Base-by-base conservation (phyloP, 2,329 filamentous ascomycete genomes). In the Ascochyta fabae region DNA sequence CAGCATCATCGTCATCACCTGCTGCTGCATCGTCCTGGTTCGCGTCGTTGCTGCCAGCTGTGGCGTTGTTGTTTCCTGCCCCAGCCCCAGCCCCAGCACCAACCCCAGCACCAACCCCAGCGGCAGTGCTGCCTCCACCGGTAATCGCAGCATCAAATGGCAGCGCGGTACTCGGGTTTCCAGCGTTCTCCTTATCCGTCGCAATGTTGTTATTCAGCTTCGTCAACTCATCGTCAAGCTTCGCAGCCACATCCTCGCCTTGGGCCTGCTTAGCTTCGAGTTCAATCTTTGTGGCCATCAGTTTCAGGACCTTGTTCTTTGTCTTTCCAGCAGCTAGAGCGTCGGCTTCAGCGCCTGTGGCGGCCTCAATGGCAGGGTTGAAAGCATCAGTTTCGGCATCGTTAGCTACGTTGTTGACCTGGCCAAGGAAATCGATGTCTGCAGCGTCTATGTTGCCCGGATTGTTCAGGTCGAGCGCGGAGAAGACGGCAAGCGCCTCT, bases 271-370 rank as follows among this genome's bases (percentile, higher is more conserved):
- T 71, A 48, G 84, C 82, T 71, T 82, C 73, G 36, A 85, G 75
- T 41, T 75, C 75, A 53, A 84, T 65, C 3, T 82, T 78, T 65
- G 84, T 79, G 15, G 84, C 79, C 72, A 80, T 77, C 44, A 86
- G 73, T 76, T 86, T 86, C 48, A 85, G 72, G 23, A 86, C 82
- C 77, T 85, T 85, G 76, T 85, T 86, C 79, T 85, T 84, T 66
- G 80, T 85, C 75, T 85, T 85, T 64, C 83, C 83, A 46, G 77
- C 77, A 54, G 66, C 52, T 15, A 85, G 75, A 10, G 81, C 80
- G 35, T 75, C 79, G 0, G 75, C 78, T 2, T 75, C 72, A 19
- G 72, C 75, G 26, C 71, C 71, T 0, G 79, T 77, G 8, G 82
- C 82, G 3, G 77, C 79, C 12, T 72, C 76, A 56, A 84, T 81